Base-by-base conservation (phyloP, 257 asterid species). In the Leptodermis oblonga region DNA sequence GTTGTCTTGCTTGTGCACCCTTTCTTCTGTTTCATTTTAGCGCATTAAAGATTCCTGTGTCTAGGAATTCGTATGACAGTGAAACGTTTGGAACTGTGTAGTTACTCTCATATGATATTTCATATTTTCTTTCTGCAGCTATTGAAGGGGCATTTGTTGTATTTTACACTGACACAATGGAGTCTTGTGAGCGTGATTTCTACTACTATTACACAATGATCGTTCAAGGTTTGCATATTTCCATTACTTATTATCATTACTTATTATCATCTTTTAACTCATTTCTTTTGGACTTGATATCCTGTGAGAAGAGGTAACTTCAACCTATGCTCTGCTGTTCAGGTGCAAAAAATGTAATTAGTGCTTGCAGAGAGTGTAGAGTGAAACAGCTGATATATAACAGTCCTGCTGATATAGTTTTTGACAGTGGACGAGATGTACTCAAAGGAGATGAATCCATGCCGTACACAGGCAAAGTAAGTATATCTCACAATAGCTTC, bases 351-450 rank as follows among this genome's bases (percentile, higher is more conserved):
- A 87, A 92, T 78, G 88, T 87, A 34, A 76, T 92, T 31, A 79
- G 76, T 77, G 96, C 88, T 72, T 92, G 97, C 74, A 88, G 78
- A 78, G 92, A 89, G 65, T 86, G 95, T 73, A 87, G 82, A 61
- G 93, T 92, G 75, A 86, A 87, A 77, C 80, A 46, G 61, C 79
- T 92, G 39, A 81, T 89, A 68, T 86, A 87, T 87, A 92, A 84
- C 82, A 87, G 96, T 69, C 86, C 93, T 69, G 95, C 95, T 68
- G 95, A 92, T 63, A 90, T 92, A 41, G 86, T 89, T 66, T 87
- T 82, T 70, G 88, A 87, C 62, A 67, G 76, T 79, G 71, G 70
- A 61, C 84, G 54, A 72, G 90, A 86, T 71, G 82, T 89, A 71
- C 65, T 63, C 31, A 76, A 68, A 56, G 94, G 95, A 49, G 91